Evolutionary conservation across 2,329 filamentous ascomycete genomes (phyloP).

Genomic region (Fusarium chuoi): DNA sequence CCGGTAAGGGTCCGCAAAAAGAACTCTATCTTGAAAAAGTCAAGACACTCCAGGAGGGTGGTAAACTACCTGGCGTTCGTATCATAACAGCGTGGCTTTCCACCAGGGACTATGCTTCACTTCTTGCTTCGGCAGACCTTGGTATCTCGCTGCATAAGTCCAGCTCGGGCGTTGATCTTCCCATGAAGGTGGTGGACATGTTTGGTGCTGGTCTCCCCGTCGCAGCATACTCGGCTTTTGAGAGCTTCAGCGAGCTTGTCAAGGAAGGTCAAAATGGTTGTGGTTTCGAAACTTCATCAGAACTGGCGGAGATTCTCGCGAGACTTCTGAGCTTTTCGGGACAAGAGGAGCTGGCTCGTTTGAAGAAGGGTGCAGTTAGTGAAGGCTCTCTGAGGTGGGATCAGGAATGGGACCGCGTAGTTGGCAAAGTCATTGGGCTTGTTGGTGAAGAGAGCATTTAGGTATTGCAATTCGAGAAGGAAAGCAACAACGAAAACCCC

Average conservation of each 20-base stretch:
- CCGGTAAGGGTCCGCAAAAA: constrained; percentile 90
- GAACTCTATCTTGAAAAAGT: constrained; percentile 78
- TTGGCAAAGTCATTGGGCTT: constrained; percentile 75
- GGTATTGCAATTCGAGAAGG: not conserved
- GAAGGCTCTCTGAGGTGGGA: constrained; percentile 88
- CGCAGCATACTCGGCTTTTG: constrained; percentile 84
- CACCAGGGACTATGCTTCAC: constrained; percentile 82
- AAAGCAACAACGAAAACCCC: not conserved
- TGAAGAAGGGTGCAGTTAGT: constrained; percentile 76
- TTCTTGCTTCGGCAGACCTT: constrained; percentile 87
- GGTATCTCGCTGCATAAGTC: constrained; percentile 94
- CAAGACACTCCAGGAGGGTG: constrained; percentile 65
- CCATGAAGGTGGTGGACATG: constrained; percentile 99
- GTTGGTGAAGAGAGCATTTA: constrained; percentile 33
- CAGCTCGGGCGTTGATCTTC: constrained; percentile 92
- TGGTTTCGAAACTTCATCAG: constrained; percentile 79
- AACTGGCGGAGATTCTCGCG: constrained; percentile 71
- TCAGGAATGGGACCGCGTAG: constrained; percentile 89
- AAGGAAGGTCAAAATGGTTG: constrained; percentile 86
- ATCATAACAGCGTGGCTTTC: constrained; percentile 88
- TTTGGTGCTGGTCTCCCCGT: constrained; percentile 95
- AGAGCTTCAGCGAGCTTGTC: constrained; percentile 92
- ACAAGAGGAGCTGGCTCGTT: constrained; percentile 62
- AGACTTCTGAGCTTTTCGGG: constrained; percentile 69
- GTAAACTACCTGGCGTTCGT: constrained; percentile 74